A percentile compares a stretch with the other conserved stretches of the same genome.
phyloP scores from a whole-genome alignment of 1,139 yeast genomes.

The Pneumocystis wakefieldiae region DNA sequence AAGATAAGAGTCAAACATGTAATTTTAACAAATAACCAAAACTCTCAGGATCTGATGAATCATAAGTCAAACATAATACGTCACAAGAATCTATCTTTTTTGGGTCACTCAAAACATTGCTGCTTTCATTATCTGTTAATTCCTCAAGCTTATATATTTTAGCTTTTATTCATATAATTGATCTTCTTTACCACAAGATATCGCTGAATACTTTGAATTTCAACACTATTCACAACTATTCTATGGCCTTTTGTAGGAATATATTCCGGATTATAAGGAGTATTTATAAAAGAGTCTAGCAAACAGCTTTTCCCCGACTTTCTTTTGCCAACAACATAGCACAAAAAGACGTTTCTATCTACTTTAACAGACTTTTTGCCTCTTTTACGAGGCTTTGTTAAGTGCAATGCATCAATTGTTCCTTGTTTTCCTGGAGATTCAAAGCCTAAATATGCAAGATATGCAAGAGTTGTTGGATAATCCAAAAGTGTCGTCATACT shows the following conservation, averaged over 20 bases:
- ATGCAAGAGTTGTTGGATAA: slow-evolving; percentile 68
- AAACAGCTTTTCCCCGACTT: slow-evolving; percentile 47
- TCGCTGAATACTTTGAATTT: slow-evolving; percentile 83
- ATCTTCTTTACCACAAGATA: slow-evolving; percentile 46
- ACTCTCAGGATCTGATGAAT: slow-evolving; percentile 89
- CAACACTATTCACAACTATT: slow-evolving; percentile 84
- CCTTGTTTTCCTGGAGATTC: slow-evolving; percentile 28
- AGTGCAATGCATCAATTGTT: slow-evolving; percentile 49
- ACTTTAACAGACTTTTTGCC: slow-evolving; percentile 30
- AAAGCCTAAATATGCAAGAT: slow-evolving; percentile 77
- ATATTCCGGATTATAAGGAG: slow-evolving; percentile 32
- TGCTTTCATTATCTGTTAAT: slow-evolving; percentile 72
- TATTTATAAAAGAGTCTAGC: slow-evolving; percentile 48
- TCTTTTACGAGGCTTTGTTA: slow-evolving; percentile 60
- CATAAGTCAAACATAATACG: slow-evolving; percentile 76
- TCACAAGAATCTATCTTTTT: slow-evolving; percentile 73
- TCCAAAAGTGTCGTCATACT: slow-evolving; percentile 84
- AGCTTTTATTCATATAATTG: not conserved
- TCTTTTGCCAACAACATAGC: slow-evolving; percentile 73
- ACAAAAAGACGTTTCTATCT: slow-evolving; percentile 82
- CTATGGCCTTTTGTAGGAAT: slow-evolving; percentile 34
- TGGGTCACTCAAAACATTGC: slow-evolving; percentile 63
- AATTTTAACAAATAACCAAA: slow-evolving; percentile 68
- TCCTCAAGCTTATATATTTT: slow-evolving; percentile 38
- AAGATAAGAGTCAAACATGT: slow-evolving; percentile 21